Evolutionary conservation across 192 early-diverging fungal species (phyloP), one percentile per base, ranked within the genome.

Genomic region (Lunasporangiospora selenospora): DNA sequence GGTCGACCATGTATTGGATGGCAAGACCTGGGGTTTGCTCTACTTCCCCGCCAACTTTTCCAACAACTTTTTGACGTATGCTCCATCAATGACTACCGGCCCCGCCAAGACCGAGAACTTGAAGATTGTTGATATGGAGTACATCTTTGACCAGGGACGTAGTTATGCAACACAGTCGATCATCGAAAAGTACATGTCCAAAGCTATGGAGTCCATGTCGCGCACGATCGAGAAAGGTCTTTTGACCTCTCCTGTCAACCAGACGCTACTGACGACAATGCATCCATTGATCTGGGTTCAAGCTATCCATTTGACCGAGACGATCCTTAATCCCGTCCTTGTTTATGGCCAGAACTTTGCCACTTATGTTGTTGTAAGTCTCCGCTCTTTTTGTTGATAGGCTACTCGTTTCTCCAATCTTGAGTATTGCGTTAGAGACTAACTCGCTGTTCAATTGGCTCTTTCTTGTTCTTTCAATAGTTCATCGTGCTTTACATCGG

Each of bases 31-130:
- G 69, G 69, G 69, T 26, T 9, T 63, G 1, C 19, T 73, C 2
- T 73, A 73, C 36, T 58, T 73, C 49, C 69, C 69, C 21, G 45
- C 69, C 53, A 73, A 73, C 47, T 73, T 73, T 33, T 73, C 69
- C 53, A 73, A 58, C 55, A 73, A 73, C 55, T 47, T 73, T 15
- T 73, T 73, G 33, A 48, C 60, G 13, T 73, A 45, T 42, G 61
- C 69, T 1, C 69, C 69, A 13, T 62, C 67, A 8, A 57, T 30
- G 42, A 31, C 29, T 13, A 26, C 48, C 29, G 69, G 69, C 11
- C 60, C 69, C 8, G 69, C 69, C 3, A 73, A 59, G 3, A 53
- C 61, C 11, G 55, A 23, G 0, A 34, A 53, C 9, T 10, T 73
- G n/a, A 73, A 63, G 39, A 19, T 48, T 13, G 53, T 73, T 12